Percentiles rank a stretch among this genome's conserved stretches.
phyloP scores from a whole-genome alignment of 306 rosid genomes.

The Cicer yamashitae region DNA sequence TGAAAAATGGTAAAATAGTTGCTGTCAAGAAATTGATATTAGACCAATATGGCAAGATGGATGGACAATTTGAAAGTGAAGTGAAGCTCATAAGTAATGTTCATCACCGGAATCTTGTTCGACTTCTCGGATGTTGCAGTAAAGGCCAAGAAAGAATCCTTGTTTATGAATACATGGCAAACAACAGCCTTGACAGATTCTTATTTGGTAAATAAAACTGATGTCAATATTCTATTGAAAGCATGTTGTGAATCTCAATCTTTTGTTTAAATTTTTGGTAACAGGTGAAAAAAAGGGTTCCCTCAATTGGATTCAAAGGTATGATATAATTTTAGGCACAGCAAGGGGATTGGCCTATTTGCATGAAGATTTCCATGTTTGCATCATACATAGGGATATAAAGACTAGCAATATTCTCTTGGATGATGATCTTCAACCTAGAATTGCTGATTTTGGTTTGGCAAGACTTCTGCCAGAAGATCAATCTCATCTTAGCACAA shows the following conservation, averaged over 20 bases:
- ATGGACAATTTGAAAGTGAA: slow-evolving; percentile 65
- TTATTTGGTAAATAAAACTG: slow-evolving; percentile 61
- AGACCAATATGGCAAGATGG: slow-evolving; percentile 54
- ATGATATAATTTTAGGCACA: slow-evolving; percentile 65
- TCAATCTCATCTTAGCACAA: slow-evolving; percentile 69
- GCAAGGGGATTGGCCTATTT: slow-evolving; percentile 73
- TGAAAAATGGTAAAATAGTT: slow-evolving; percentile 67
- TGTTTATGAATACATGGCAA: slow-evolving; percentile 73
- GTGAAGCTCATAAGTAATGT: slow-evolving; percentile 76
- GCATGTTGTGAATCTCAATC: background rate
- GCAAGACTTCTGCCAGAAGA: slow-evolving; percentile 74
- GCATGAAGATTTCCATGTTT: slow-evolving; percentile 74
- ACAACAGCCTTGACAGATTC: slow-evolving; percentile 68
- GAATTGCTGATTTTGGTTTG: slow-evolving; percentile 77
- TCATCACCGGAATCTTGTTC: slow-evolving; percentile 70
- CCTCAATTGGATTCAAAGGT: slow-evolving; percentile 66
- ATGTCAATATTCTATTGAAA: background rate
- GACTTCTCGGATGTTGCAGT: slow-evolving; percentile 75
- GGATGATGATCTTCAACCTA: slow-evolving; percentile 67
- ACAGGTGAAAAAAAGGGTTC: slow-evolving; percentile 59
- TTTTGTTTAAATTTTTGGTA: background rate
- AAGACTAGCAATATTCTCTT: slow-evolving; percentile 70
- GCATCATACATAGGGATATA: slow-evolving; percentile 82
- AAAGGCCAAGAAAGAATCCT: slow-evolving; percentile 73
- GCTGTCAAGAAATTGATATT: slow-evolving; percentile 69